phyloP scores from a whole-genome alignment of 768 basidiomycete species.

The Leccinum subgranulosum region DNA sequence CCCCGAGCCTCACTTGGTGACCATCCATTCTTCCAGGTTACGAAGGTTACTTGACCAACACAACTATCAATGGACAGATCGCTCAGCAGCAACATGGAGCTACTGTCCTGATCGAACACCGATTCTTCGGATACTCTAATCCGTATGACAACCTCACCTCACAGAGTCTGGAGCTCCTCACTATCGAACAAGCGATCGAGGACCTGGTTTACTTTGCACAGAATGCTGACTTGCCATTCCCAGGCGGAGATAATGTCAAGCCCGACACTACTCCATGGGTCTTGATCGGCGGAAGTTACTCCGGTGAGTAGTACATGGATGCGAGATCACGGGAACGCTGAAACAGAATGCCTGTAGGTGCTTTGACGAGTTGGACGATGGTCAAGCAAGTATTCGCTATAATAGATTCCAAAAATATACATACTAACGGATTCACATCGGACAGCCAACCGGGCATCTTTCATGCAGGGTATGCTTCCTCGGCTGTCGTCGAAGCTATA shows the following conservation, averaged over 20 bases:
- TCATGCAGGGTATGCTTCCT: not conserved
- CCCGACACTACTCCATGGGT: constrained; percentile 40
- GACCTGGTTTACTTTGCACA: constrained; percentile 70
- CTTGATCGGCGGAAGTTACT: not conserved
- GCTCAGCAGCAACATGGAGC: constrained; percentile 65
- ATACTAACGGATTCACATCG: not conserved
- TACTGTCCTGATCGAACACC: constrained; percentile 64
- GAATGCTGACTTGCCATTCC: constrained; percentile 65
- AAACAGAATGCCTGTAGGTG: not conserved
- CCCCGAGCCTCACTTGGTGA: not conserved
- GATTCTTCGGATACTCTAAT: constrained; percentile 74
- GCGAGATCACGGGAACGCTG: not conserved
- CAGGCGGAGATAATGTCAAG: constrained; percentile 56
- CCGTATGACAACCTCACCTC: constrained; percentile 59
- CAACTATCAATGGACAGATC: constrained; percentile 59
- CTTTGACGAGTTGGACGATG: not conserved
- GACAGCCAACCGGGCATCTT: not conserved
- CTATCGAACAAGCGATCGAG: constrained; percentile 72
- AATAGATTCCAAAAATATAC: not conserved
- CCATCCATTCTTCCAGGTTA: constrained; percentile 19
- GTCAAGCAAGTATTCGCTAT: not conserved
- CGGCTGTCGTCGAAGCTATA: not conserved
- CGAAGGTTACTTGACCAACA: constrained; percentile 57
- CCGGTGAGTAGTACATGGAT: not conserved
- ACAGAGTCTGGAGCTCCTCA: constrained; percentile 55